Percentiles rank a stretch among this genome's conserved stretches.
Evolutionary conservation across 169 alveolate species (phyloP).

Genomic region (Eimeria mitis): DNA sequence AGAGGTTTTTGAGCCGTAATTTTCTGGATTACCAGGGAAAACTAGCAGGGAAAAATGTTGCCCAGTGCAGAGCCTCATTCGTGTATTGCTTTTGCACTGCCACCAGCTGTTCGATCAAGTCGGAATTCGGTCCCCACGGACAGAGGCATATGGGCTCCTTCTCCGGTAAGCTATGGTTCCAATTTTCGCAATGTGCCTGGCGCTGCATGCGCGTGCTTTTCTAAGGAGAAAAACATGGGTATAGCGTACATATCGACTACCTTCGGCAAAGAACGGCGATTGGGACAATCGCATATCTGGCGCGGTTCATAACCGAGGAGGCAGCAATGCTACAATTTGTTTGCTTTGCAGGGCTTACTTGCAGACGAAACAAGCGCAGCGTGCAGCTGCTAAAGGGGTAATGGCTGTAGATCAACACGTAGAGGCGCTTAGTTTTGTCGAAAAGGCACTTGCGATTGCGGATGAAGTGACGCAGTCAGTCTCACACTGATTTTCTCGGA

Average conservation of each 20-base stretch:
- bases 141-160: slow-evolving; percentile 57
- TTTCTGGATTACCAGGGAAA: neutral
- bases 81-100: neutral
- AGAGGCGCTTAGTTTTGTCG: slow-evolving; percentile 33
- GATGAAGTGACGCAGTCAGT: slow-evolving; percentile 37
- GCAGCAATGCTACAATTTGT: neutral
- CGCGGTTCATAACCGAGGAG: neutral
- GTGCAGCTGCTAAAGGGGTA: slow-evolving; percentile 11
- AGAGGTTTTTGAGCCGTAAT: neutral
- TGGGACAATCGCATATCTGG: neutral
- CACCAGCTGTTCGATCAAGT: slow-evolving; percentile 59
- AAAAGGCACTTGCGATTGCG: slow-evolving; percentile 37
- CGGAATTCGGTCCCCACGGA: slow-evolving; percentile 11
- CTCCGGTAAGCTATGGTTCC: slow-evolving; percentile 28
- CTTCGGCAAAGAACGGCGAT: neutral
- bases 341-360: slow-evolving; percentile 47
- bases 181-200: neutral
- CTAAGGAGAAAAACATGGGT: neutral
- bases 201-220: neutral
- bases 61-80: neutral
- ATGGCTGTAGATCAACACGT: slow-evolving; percentile 47
- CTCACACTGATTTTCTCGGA: neutral
- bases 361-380: neutral
- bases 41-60: neutral
- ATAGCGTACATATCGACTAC: neutral